Evolutionary conservation across 257 asterid genomes (phyloP).

Genomic region (Scutellaria minor): DNA sequence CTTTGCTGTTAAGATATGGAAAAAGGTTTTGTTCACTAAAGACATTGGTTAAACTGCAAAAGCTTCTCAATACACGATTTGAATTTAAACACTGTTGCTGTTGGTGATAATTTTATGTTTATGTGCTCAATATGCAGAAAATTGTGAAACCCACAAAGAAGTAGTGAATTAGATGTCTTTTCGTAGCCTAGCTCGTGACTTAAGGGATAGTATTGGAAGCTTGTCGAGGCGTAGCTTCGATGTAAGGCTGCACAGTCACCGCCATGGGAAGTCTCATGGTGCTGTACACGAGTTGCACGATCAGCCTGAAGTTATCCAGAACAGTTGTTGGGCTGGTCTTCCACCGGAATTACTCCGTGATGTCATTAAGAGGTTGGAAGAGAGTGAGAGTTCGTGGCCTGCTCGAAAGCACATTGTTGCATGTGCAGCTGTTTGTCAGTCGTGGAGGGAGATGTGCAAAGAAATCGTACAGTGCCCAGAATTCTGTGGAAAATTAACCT

Average conservation of each 20-base stretch:
- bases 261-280: constrained; percentile 68
- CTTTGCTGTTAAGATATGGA: constrained; percentile 65
- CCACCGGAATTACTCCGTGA: constrained; percentile 85
- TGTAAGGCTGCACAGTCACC: constrained; percentile 52
- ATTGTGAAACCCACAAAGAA: constrained; percentile 5
- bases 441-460: constrained; percentile 88
- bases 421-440: constrained; percentile 81
- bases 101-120: background rate
- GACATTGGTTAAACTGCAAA: constrained; percentile 33
- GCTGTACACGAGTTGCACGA: constrained; percentile 85
- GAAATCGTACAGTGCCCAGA: constrained; percentile 77
- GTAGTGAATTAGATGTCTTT: constrained; percentile 62
- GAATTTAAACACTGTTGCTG: constrained; percentile 28
- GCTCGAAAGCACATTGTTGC: constrained; percentile 82
- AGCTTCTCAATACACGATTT: constrained; percentile 31
- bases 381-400: constrained; percentile 85
- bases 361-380: constrained; percentile 80
- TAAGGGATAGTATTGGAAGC: constrained; percentile 84
- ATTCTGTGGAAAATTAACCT: constrained; percentile 68
- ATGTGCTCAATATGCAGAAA: constrained; percentile 35
- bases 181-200: constrained; percentile 81
- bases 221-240: constrained; percentile 76
- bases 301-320: constrained; percentile 63
- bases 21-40: constrained; percentile 40
- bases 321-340: constrained; percentile 84